Evolutionary conservation across 176 grass and related monocot genomes (phyloP), one percentile per base, ranked within the genome.

Genomic region (Panicum miliaceum): DNA sequence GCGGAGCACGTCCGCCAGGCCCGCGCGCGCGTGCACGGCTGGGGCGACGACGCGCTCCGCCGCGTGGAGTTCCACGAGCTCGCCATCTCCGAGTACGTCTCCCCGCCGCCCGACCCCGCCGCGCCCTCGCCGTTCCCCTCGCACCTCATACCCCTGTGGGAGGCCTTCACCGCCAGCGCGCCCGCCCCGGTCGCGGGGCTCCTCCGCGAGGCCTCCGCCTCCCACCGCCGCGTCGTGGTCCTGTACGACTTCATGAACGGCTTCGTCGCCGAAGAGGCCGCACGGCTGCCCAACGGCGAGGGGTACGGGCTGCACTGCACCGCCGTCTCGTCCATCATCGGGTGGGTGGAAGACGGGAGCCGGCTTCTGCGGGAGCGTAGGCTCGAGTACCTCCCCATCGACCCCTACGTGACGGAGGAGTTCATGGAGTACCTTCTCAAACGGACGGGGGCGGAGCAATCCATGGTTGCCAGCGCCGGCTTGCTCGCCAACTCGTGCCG

Each of bases 211-310:
- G 20, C 70, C 34, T 87, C 89, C 8, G 62, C 52, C 9, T 16
- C 71, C 2, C 79, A 56, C 22, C 80, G 63, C 15, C 86, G 83
- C 42, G 68, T 94, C 16, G 84, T 91, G 8, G 80, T 94, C 75
- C 26, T 89, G 15, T 71, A 86, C 73, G 89, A 94, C 45, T 11
- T 20, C 37, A 1, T 85, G 12, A 50, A 68, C 51, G 78, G 70
- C 38, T 89, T 94, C 84, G 86, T 64, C 14, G 83, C 85, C 6
- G 34, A 48, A 3, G 75, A 91, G 76, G 89, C 85, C 5, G 67
- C 79, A 58, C 57, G 60, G 23, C 34, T 91, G 27, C 73, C 74
- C 40, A 89, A 91, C 61, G 73, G 64, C 41, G 92, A 94, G 86
- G 75, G 74, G 1, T 91, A 76, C 60, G 8, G 18, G 15, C 38